phyloP scores from a whole-genome alignment of 129 eudicot species.

The Artemisia tridentata region DNA sequence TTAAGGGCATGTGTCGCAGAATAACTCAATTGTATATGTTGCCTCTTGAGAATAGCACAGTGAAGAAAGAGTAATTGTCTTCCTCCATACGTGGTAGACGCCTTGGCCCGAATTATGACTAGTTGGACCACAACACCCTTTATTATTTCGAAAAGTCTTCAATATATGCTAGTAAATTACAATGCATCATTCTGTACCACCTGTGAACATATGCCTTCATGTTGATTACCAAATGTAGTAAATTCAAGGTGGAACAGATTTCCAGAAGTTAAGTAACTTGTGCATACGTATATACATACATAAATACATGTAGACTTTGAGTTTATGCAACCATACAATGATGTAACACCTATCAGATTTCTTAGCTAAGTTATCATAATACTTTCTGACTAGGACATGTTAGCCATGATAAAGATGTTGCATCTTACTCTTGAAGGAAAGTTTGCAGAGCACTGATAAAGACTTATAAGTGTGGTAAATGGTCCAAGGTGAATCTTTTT shows the following conservation, averaged over 20 bases:
- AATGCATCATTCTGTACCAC: conserved; percentile 3
- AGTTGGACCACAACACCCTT: conserved; percentile 14
- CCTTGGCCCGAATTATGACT: not conserved
- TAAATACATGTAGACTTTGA: not conserved
- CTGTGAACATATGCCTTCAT: not conserved
- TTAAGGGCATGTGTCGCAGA: too few species aligned
- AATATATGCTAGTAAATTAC: not conserved
- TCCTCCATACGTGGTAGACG: too few species aligned
- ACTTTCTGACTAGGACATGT: conserved; percentile 1
- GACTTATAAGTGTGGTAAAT: not conserved
- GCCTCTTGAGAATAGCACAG: too few species aligned
- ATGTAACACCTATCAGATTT: conserved; percentile 4
- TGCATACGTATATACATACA: not conserved
- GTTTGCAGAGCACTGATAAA: too few species aligned
- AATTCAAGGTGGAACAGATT: not conserved
- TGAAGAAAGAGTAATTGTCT: too few species aligned
- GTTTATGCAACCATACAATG: not conserved
- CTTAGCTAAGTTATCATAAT: conserved; percentile 2
- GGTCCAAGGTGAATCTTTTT: conserved; percentile 8
- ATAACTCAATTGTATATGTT: too few species aligned
- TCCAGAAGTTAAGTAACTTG: not conserved
- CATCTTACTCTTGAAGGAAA: too few species aligned
- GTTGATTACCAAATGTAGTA: not conserved
- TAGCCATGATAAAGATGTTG: conserved; percentile 3
- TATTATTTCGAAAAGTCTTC: conserved; percentile 1